Evolutionary conservation across 2,329 filamentous ascomycete genomes (phyloP), one percentile per base, ranked within the genome.

Genomic region (Pleomassaria siparia): DNA sequence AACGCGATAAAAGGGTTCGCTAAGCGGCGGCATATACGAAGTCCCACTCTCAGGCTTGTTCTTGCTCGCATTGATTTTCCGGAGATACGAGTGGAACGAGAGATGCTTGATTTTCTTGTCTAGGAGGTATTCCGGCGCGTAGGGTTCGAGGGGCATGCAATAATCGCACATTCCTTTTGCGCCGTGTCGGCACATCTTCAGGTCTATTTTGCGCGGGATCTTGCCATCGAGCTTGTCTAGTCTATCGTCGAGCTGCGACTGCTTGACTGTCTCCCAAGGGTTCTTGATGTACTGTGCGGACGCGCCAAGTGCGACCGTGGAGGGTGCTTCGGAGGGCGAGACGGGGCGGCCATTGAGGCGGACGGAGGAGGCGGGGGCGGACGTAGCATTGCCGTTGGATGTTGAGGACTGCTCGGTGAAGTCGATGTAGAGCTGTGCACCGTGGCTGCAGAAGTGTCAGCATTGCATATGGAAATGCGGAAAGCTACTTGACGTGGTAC

Each of bases 101-200:
- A 94, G 80, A 72, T 99, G 95, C 72, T 99, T 99, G 80, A 99
- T 96, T 80, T 96, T 96, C 79, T 92, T 95, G 61, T 99, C 92
- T 24, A 84, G 83, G 15, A 99, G 80, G 62, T 96, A 96, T 46
- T 85, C 85, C n/a, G 87, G 72, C 64, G 95, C 86, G 72, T 95
- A 99, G 1, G 94, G 94, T 65, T 99, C 94, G 42, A 97, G 75
- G 0, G 95, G 95, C 83, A 95, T 95, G 75, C 94, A 99, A 74
- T 96, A 95, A 74, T 99, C 94, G 72, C 94, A 99, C 94, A 99
- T 99, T 69, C 94, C 94, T 74, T 96, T 97, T 43, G 88, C 86
- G 1, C 92, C 92, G 70, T 99, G 94, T 53, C 89, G 86, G 75
- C 94, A 99, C 91, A 99, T 94, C 67, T 88, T 89, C 49, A 74